These are phyloP conservation scores for Aspergillus versicolor DNA, from an alignment of 2,329 filamentous ascomycete genomes.

Conservation along the genomic window DNA sequence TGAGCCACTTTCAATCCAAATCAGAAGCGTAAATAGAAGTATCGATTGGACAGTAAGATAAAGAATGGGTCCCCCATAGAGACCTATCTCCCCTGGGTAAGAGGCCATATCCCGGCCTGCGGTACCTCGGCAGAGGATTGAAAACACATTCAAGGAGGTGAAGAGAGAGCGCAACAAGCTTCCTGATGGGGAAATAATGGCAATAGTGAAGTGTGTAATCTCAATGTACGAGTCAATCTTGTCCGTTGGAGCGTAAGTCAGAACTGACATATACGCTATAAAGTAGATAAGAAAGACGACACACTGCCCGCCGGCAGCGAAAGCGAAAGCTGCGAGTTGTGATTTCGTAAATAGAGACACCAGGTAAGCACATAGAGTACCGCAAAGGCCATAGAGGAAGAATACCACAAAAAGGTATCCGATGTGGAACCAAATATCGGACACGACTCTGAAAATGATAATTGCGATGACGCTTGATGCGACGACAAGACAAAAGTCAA, in stretches of 20 bases:
- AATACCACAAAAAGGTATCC: constrained; percentile 82
- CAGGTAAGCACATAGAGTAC: constrained; percentile 74
- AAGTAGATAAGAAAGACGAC: constrained; percentile 70
- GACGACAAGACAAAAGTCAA: constrained; percentile 76
- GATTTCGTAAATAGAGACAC: constrained; percentile 77
- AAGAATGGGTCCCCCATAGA: constrained; percentile 81
- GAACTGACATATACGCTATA: constrained; percentile 67
- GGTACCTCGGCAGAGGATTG: constrained; percentile 62
- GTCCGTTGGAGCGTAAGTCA: constrained; percentile 72
- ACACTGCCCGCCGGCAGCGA: constrained; percentile 74
- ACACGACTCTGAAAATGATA: constrained; percentile 65
- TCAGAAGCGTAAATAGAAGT: constrained; percentile 67
- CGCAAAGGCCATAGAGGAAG: constrained; percentile 75
- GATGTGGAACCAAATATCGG: constrained; percentile 70
- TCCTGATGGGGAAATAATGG: constrained; percentile 71
- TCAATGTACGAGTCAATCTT: constrained; percentile 66
- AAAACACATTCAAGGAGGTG: constrained; percentile 79
- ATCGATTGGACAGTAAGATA: constrained; percentile 76
- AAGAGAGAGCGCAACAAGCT: constrained; percentile 74
- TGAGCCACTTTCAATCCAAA: constrained; percentile 75
- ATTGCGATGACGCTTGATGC: constrained; percentile 64
- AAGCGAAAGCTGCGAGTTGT: constrained; percentile 80
- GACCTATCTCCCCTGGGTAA: constrained; percentile 68
- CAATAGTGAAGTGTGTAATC: constrained; percentile 73
- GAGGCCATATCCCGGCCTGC: constrained; percentile 58